Evolutionary conservation across 306 rosid genomes (phyloP).

Genomic region (Quercus aquifolioides): DNA sequence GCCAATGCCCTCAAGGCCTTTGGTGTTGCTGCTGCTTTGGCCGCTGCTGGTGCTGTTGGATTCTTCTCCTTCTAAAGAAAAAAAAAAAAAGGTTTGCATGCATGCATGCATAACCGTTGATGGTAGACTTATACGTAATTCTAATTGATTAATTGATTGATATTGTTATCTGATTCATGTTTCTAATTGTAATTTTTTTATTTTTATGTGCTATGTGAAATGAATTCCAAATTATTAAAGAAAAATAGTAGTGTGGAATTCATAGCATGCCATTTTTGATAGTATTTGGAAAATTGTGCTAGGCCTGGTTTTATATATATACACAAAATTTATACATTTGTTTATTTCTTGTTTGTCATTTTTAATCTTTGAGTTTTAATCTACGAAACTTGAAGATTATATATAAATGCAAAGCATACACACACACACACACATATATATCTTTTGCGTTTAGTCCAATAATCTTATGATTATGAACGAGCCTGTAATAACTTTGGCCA

Average conservation of each 20-base stretch:
- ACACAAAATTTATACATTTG: not conserved
- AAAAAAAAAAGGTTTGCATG: too few species aligned
- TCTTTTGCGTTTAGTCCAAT: too few species aligned
- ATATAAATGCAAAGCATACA: too few species aligned
- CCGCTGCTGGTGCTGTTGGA: conserved; percentile 19
- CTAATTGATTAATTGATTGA: not conserved
- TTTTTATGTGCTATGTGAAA: not conserved
- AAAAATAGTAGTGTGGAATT: not conserved
- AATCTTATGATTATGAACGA: too few species aligned
- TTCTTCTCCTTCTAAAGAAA: conserved; percentile 20
- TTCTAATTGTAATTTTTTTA: not conserved
- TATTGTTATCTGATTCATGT: not conserved
- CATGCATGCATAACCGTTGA: not conserved
- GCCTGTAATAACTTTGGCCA: too few species aligned
- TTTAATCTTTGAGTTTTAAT: not conserved
- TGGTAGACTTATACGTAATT: not conserved
- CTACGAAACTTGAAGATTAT: not conserved
- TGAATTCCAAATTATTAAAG: not conserved
- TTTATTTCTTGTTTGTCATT: not conserved
- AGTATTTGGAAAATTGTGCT: not conserved
- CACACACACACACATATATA: too few species aligned
- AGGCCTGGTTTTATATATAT: not conserved
- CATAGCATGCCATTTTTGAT: not conserved
- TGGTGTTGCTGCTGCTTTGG: conserved; percentile 19
- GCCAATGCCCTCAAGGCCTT: conserved; percentile 29